A percentile compares a stretch with the other conserved stretches of the same genome.
phyloP scores from a whole-genome alignment of 352 stramenopile species.

The Thalassiosira ordinaria region DNA sequence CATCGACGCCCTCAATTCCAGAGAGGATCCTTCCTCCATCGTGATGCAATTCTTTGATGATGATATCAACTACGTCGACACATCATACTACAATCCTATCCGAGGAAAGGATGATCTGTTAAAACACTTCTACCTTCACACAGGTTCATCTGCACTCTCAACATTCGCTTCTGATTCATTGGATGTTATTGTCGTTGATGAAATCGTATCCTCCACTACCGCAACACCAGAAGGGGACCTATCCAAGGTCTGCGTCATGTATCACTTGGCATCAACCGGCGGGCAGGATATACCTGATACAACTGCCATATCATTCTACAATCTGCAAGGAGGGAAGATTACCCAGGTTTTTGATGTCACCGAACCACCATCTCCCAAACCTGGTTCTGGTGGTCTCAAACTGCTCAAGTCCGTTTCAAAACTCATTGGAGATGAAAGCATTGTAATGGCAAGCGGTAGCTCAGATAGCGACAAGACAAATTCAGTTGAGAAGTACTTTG shows the following conservation, averaged over 20 bases:
- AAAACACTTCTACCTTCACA: conserved; percentile 45
- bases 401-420: conserved; percentile 54
- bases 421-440: conserved; percentile 32
- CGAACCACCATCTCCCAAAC: conserved; percentile 70
- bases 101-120: conserved; percentile 39
- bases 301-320: conserved; percentile 68
- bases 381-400: conserved; percentile 52
- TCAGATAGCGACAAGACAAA: too few relatives aligned
- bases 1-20: conserved; percentile 34
- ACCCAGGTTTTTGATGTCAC: conserved; percentile 68
- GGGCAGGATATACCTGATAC: conserved; percentile 57
- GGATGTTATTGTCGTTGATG: conserved; percentile 48
- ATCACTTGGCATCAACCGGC: conserved; percentile 64
- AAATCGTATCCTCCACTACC: conserved; percentile 34
- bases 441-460: too few relatives aligned
- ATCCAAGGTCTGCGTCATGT: conserved; percentile 63
- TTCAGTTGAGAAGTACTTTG: conserved; percentile 72
- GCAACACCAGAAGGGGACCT: conserved; percentile 8
- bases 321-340: conserved; percentile 55
- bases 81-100: conserved; percentile 53
- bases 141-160: conserved; percentile 34
- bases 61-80: conserved; percentile 42
- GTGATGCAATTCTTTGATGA: conserved; percentile 40
- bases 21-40: conserved; percentile 5
- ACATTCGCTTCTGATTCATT: conserved; percentile 25